A percentile compares a stretch with the other conserved stretches of the same genome.
Conservation (phyloP, 108 stramenopile species). For the Cyclotella atomus region DNA sequence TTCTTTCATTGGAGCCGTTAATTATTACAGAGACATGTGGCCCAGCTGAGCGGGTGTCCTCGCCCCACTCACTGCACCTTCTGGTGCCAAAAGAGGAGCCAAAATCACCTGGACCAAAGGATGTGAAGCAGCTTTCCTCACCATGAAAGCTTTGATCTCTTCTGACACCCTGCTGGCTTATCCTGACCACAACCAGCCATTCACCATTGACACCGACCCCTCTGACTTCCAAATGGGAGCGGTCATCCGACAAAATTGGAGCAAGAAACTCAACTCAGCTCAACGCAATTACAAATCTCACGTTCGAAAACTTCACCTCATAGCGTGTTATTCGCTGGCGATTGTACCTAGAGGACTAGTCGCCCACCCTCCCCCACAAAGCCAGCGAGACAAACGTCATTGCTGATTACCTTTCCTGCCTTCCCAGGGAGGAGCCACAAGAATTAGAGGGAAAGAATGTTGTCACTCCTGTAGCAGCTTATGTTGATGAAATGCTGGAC, state of each 20-base stretch:
- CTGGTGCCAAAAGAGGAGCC: background rate
- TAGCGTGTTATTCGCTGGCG: background rate
- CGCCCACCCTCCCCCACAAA: background rate
- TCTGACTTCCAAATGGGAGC: too few relatives aligned
- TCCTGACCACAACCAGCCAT: too few relatives aligned
- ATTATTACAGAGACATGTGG: constrained; percentile 49
- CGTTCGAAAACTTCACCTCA: constrained; percentile 22
- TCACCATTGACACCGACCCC: too few relatives aligned
- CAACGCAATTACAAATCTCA: constrained; percentile 44
- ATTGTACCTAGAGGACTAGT: background rate
- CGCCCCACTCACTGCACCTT: constrained; percentile 23
- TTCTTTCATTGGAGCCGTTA: constrained; percentile 53
- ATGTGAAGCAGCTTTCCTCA: constrained; percentile 24
- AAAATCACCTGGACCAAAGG: constrained; percentile 8
- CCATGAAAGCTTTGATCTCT: constrained; percentile 22
- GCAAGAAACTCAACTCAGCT: constrained; percentile 45
- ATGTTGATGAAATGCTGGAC: too few relatives aligned
- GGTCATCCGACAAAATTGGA: too few relatives aligned
- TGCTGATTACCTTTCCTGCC: background rate
- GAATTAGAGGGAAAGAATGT: too few relatives aligned
- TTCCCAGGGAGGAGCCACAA: too few relatives aligned
- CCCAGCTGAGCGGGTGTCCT: constrained; percentile 54
- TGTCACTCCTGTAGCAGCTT: too few relatives aligned
- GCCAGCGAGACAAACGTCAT: background rate
- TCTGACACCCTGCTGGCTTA: constrained; percentile 21